Percentiles rank a stretch among this genome's conserved stretches.
phyloP scores from a whole-genome alignment of 1,284 basidiomycete species.

The Moniliophthora roreri region DNA sequence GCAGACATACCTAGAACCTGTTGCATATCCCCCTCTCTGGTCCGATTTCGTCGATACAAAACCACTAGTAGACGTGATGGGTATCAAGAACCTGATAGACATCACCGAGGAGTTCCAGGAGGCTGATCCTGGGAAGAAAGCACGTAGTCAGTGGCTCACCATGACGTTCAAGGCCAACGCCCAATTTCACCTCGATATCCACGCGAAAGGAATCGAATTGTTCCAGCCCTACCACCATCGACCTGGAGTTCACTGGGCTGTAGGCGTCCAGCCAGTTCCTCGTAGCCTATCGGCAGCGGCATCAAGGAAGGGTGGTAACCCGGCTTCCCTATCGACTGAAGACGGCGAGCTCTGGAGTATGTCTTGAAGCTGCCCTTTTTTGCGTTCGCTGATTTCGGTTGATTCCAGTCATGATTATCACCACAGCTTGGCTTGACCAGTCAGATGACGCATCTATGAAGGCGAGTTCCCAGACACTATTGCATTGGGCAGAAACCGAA shows the following conservation, averaged over 20 bases:
- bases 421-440: conserved; percentile 18
- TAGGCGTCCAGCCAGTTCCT: conserved; percentile 20
- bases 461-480: conserved; percentile 11
- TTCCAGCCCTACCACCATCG: conserved; percentile 18
- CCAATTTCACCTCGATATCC: conserved; percentile 20
- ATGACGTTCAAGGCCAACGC: conserved; percentile 20
- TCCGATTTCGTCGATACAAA: conserved; percentile 14
- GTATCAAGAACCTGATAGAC: conserved; percentile 18
- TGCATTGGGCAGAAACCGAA: conserved; percentile 16
- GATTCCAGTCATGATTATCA: conserved; percentile 13
- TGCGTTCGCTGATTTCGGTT: background rate
- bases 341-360: conserved; percentile 21
- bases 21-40: conserved; percentile 19
- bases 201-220: conserved; percentile 17
- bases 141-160: conserved; percentile 19
- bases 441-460: conserved; percentile 20
- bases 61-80: conserved; percentile 19
- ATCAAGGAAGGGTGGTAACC: conserved; percentile 20
- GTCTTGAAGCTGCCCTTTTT: background rate
- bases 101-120: conserved; percentile 21
- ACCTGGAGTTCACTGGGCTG: conserved; percentile 17
- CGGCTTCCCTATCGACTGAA: conserved; percentile 16
- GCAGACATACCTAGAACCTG: conserved; percentile 19
- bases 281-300: conserved; percentile 11
- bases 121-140: conserved; percentile 16